Conservation (phyloP, 306 rosid species). For the Vigna unguiculata region DNA sequence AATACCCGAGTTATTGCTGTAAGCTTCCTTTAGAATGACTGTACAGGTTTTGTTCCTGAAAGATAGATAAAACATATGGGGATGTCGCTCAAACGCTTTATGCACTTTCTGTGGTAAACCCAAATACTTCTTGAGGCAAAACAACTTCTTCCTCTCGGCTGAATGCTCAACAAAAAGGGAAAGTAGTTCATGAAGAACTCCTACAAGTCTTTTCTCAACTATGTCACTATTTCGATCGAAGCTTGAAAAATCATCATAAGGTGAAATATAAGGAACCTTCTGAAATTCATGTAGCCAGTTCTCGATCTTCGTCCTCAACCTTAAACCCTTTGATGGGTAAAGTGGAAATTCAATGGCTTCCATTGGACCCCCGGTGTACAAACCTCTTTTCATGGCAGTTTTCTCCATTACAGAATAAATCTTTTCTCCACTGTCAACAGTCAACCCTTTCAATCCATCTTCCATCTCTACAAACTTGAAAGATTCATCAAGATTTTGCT, state of each 20-base stretch:
- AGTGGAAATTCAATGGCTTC: slow-evolving; percentile 72
- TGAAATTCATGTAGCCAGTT: slow-evolving; percentile 81
- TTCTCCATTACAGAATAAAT: slow-evolving; percentile 68
- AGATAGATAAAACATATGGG: slow-evolving; percentile 79
- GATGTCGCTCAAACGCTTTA: slow-evolving; percentile 88
- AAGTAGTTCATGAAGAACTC: slow-evolving; percentile 82
- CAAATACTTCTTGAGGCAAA: slow-evolving; percentile 76
- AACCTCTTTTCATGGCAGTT: slow-evolving; percentile 65
- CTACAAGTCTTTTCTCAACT: slow-evolving; percentile 83
- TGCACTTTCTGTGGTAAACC: slow-evolving; percentile 92
- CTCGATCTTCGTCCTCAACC: slow-evolving; percentile 80
- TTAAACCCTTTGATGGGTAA: slow-evolving; percentile 79
- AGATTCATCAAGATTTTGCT: slow-evolving; percentile 69
- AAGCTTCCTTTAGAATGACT: slow-evolving; percentile 84
- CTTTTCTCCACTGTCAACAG: slow-evolving; percentile 56
- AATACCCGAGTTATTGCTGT: slow-evolving; percentile 56
- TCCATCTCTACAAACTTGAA: slow-evolving; percentile 79
- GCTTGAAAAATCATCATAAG: slow-evolving; percentile 67
- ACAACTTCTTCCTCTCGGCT: slow-evolving; percentile 79
- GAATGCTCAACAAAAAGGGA: slow-evolving; percentile 87
- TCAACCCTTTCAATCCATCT: slow-evolving; percentile 74
- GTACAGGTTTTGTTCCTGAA: slow-evolving; percentile 80
- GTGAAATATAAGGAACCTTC: slow-evolving; percentile 85
- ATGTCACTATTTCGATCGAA: slow-evolving; percentile 68
- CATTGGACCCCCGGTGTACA: slow-evolving; percentile 57